phyloP scores from a whole-genome alignment of 371 early-diverging fungal genomes.

The Mycotypha africana region DNA sequence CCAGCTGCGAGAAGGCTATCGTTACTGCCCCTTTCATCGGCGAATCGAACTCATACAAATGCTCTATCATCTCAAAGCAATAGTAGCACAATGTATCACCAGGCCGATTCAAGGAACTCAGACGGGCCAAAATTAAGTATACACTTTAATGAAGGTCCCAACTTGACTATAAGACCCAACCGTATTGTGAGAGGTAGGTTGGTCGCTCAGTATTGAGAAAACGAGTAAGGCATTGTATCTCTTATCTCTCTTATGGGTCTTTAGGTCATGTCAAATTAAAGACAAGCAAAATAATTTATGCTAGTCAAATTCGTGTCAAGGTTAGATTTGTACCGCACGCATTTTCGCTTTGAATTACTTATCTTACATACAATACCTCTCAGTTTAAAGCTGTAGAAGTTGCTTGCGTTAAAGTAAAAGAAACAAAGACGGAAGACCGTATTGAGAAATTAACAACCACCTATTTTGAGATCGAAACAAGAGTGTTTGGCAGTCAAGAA shows the following conservation, averaged over 20 bases:
- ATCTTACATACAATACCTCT: neutral
- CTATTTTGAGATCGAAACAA: slow-evolving; percentile 9
- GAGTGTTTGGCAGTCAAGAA: slow-evolving; percentile 7
- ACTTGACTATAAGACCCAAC: slow-evolving; percentile 23
- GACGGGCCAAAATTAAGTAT: no score
- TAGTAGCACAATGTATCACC: no score
- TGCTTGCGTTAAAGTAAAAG: slow-evolving; percentile 10
- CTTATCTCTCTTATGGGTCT: neutral
- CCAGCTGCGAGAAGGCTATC: no score
- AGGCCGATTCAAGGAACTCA: no score
- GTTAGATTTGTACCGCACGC: neutral
- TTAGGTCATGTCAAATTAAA: slow-evolving; percentile 4
- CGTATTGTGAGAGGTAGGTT: slow-evolving; percentile 27
- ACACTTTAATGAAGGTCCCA: no score
- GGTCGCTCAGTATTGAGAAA: neutral
- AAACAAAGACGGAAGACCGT: slow-evolving; percentile 1
- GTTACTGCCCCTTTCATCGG: no score
- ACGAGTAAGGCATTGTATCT: neutral
- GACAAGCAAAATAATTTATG: neutral
- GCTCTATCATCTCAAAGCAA: no score
- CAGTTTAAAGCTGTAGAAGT: slow-evolving; percentile 13
- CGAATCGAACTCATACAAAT: no score
- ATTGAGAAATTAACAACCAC: slow-evolving; percentile 10
- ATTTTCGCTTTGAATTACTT: neutral
- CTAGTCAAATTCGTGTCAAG: slow-evolving; percentile 7